Evolutionary conservation across 202 grass and related monocot genomes (phyloP).

Genomic region (Setaria viridis): DNA sequence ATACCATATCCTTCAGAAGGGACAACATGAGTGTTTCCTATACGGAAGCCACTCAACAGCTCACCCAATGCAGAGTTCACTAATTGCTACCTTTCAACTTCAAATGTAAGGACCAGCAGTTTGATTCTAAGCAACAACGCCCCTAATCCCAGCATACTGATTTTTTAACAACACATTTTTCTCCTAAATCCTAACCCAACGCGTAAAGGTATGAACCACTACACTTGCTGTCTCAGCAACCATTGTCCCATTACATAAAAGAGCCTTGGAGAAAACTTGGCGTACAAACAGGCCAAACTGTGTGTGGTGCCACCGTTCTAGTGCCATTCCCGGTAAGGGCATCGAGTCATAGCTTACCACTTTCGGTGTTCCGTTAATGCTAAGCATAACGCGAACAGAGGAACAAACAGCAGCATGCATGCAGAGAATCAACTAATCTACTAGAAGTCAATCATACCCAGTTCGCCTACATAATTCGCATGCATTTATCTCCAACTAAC

Average conservation of each 20-base stretch:
- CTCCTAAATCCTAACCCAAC: slow-evolving; percentile 7
- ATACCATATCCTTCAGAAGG: slow-evolving; percentile 27
- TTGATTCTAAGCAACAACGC: background rate
- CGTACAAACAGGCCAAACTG: slow-evolving; percentile 16
- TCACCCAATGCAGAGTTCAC: slow-evolving; percentile 4
- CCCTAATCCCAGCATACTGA: background rate
- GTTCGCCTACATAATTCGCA: background rate
- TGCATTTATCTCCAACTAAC: slow-evolving; percentile 34
- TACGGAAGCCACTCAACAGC: background rate
- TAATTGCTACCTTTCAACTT: slow-evolving; percentile 18
- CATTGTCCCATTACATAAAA: background rate
- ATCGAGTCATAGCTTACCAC: slow-evolving; percentile 6
- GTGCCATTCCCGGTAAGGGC: background rate
- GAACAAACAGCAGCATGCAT: slow-evolving; percentile 26
- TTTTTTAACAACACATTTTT: slow-evolving; percentile 1
- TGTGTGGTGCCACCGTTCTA: background rate
- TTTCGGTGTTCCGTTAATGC: background rate
- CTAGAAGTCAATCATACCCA: background rate
- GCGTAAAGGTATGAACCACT: slow-evolving; percentile 2
- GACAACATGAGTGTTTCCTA: background rate
- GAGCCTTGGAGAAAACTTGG: slow-evolving; percentile 32
- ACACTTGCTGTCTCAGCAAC: slow-evolving; percentile 38
- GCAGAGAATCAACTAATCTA: background rate
- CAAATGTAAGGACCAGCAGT: background rate
- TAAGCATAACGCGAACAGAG: slow-evolving; percentile 31